A percentile compares a stretch with the other conserved stretches of the same genome.
phyloP scores from a whole-genome alignment of 2,329 filamentous ascomycete species.

The Colletotrichum phormii region DNA sequence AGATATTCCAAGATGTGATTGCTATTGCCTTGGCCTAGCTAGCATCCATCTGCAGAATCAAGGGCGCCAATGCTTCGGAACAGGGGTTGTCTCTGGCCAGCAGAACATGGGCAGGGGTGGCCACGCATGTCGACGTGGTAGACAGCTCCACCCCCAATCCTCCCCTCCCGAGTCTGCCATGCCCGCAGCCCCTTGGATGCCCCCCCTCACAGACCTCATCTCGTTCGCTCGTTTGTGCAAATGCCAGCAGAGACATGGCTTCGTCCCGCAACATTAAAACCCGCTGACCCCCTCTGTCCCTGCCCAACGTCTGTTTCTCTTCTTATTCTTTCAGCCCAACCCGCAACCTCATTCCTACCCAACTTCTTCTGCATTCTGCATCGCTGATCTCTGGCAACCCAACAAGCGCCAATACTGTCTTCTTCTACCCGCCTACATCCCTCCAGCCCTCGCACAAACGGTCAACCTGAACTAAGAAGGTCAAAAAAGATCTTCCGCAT shows the following conservation, averaged over 20 bases:
- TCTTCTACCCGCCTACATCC: constrained; percentile 35
- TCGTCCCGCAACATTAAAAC: constrained; percentile 49
- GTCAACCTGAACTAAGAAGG: constrained; percentile 15
- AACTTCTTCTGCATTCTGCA: constrained; percentile 40
- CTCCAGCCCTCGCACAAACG: constrained; percentile 30
- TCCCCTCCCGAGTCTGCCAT: constrained; percentile 18
- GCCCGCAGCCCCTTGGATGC: neutral
- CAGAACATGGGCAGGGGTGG: constrained; percentile 17
- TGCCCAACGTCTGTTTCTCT: constrained; percentile 49
- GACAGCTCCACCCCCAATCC: constrained; percentile 31
- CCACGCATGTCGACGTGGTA: constrained; percentile 25
- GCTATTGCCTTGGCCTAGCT: constrained; percentile 22
- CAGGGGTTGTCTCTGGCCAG: constrained; percentile 27
- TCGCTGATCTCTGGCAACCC: constrained; percentile 37
- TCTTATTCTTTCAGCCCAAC: constrained; percentile 51
- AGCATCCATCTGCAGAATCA: constrained; percentile 24
- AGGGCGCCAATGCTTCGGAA: constrained; percentile 27
- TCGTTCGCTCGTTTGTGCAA: constrained; percentile 31
- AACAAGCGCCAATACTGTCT: constrained; percentile 30
- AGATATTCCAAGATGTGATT: constrained; percentile 8
- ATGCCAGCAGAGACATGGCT: constrained; percentile 19
- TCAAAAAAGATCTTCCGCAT: constrained; percentile 36
- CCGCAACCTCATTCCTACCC: constrained; percentile 40
- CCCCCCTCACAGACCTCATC: constrained; percentile 31
- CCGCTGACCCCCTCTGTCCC: constrained; percentile 50